Conservation (phyloP, 2,329 filamentous ascomycete genomes). For the Anthostomella pinea region DNA sequence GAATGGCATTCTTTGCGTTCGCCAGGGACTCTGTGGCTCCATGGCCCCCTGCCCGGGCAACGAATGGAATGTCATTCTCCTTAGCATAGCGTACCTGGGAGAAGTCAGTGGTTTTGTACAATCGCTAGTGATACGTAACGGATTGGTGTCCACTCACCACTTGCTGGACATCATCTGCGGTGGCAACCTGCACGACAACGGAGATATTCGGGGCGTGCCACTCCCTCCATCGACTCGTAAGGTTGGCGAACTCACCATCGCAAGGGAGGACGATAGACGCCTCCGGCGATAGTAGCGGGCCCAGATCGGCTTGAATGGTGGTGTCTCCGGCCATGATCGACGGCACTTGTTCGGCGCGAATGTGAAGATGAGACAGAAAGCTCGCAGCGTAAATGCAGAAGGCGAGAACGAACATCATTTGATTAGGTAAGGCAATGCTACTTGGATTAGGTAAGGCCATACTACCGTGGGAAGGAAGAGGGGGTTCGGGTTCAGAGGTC, state of each 20-base stretch:
- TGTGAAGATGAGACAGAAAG: not conserved
- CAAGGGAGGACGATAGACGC: conserved; percentile 3
- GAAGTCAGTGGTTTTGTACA: not conserved
- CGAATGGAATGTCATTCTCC: conserved; percentile 17
- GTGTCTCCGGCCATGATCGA: conserved; percentile 1
- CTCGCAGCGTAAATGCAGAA: not conserved
- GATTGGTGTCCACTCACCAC: conserved; percentile 11
- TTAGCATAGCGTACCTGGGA: conserved; percentile 19
- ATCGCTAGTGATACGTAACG: not conserved
- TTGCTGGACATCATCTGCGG: conserved; percentile 21
- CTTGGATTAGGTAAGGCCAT: too few species aligned
- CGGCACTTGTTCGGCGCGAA: not conserved
- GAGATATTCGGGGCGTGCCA: conserved; percentile 14
- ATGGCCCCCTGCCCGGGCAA: conserved; percentile 25
- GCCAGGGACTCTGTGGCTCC: conserved; percentile 21
- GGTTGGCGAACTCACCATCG: conserved; percentile 3
- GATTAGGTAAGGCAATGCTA: not conserved
- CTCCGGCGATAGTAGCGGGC: conserved; percentile 3
- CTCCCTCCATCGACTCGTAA: conserved; percentile 17
- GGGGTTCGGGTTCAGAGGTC: too few species aligned
- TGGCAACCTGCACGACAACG: conserved; percentile 20
- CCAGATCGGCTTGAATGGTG: not conserved
- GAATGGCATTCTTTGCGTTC: conserved; percentile 17
- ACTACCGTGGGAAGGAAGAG: not conserved
- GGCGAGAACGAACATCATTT: not conserved